phyloP scores from a whole-genome alignment of 345 rosid genomes.

The Cardiospermum halicacabum region DNA sequence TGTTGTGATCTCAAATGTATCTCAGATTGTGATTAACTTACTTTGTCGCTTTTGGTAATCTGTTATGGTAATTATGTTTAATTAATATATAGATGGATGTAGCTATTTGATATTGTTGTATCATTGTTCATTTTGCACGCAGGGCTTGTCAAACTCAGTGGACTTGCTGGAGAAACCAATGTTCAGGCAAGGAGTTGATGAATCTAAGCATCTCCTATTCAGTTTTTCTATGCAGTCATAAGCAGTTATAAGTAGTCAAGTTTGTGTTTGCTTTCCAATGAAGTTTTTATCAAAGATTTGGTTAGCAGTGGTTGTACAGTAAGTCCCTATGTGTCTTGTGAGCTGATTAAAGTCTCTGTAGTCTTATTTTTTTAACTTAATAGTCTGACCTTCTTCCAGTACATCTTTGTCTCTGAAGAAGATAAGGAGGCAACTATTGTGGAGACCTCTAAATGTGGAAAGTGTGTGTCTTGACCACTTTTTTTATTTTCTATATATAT shows the following conservation, averaged over 20 bases:
- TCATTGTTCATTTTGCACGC: conserved; percentile 48
- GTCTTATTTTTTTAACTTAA: not conserved
- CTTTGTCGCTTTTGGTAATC: not conserved
- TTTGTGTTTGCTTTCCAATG: conserved; percentile 91
- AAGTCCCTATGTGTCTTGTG: conserved; percentile 24
- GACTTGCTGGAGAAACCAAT: conserved; percentile 97
- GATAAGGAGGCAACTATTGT: conserved; percentile 92
- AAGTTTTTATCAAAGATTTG: conserved; percentile 88
- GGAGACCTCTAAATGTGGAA: conserved; percentile 71
- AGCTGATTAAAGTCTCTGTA: not conserved
- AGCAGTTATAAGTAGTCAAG: conserved; percentile 99
- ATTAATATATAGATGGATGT: not conserved
- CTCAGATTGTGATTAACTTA: not conserved
- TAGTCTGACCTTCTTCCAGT: conserved; percentile 36
- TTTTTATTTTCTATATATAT: conserved; percentile 6
- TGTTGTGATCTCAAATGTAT: not conserved
- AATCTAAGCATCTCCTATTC: no score
- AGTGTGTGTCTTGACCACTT: conserved; percentile 40
- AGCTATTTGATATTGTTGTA: not conserved
- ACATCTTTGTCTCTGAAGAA: conserved; percentile 96
- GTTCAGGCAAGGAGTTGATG: conserved; percentile 87
- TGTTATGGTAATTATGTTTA: not conserved
- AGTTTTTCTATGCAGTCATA: conserved; percentile 14
- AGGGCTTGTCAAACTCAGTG: conserved; percentile 88
- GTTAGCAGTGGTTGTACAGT: conserved; percentile 96